Percentiles rank a stretch among this genome's conserved stretches.
Evolutionary conservation across 2,329 filamentous ascomycete genomes (phyloP).

Genomic region (Ophiostoma populinum): DNA sequence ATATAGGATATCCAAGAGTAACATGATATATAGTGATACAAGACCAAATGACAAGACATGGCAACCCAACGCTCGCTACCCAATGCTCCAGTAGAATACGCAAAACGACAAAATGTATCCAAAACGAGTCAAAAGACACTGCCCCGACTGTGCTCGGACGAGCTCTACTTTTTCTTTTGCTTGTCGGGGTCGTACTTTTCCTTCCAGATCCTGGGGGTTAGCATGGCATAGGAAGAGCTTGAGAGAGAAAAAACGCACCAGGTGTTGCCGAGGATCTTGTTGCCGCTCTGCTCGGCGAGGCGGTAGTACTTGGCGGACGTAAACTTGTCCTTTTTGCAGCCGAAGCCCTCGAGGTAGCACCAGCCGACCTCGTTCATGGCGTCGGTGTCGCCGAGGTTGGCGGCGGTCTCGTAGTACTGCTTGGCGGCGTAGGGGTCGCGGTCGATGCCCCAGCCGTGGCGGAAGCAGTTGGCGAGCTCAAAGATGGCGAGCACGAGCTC

Average conservation of each 20-base stretch:
- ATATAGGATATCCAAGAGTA: no score
- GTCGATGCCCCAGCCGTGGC: slow-evolving; percentile 82
- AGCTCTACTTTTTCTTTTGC: slow-evolving; percentile 18
- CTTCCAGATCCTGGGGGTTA: slow-evolving; percentile 85
- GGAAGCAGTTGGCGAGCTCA: slow-evolving; percentile 82
- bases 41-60: no score
- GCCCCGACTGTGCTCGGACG: neutral
- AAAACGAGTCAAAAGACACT: neutral
- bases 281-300: slow-evolving; percentile 72
- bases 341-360: slow-evolving; percentile 95
- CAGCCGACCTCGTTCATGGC: slow-evolving; percentile 94
- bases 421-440: slow-evolving; percentile 75
- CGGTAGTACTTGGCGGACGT: slow-evolving; percentile 80
- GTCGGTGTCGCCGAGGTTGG: slow-evolving; percentile 92
- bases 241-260: slow-evolving; percentile 49
- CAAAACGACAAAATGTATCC: neutral
- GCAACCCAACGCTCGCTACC: no score
- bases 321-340: slow-evolving; percentile 94
- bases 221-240: neutral
- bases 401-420: slow-evolving; percentile 94
- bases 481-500: slow-evolving; percentile 94
- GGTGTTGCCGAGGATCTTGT: slow-evolving; percentile 81
- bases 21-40: no score
- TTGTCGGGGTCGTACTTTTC: slow-evolving; percentile 62
- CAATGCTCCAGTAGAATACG: no score